Evolutionary conservation across 768 basidiomycete genomes (phyloP).

Genomic region (Pisolithus albus): DNA sequence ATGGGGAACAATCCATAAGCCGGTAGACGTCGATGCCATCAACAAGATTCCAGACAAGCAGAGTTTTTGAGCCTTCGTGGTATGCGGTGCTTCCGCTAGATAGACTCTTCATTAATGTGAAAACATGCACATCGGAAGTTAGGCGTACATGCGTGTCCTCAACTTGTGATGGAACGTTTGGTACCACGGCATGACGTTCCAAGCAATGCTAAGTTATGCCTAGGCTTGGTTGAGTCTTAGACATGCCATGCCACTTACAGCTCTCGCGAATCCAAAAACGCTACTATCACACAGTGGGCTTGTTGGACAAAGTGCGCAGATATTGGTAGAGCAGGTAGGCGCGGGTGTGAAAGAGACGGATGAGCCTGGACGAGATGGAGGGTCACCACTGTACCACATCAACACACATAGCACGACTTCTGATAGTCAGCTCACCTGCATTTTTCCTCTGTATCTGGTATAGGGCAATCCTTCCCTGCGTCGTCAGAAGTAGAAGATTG

Average conservation of each 20-base stretch:
- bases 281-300: not conserved
- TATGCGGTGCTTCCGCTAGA: not conserved
- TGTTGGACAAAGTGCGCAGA: too few relatives aligned
- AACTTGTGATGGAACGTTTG: not conserved
- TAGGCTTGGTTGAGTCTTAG: too few relatives aligned
- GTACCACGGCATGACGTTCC: slow-evolving; percentile 2
- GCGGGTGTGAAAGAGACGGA: too few relatives aligned
- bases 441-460: not conserved
- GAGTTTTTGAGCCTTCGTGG: not conserved
- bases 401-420: not conserved
- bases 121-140: not conserved
- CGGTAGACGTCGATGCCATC: not conserved
- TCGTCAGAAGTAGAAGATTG: not conserved
- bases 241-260: not conserved
- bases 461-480: not conserved
- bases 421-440: too few relatives aligned
- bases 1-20: not conserved
- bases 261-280: not conserved
- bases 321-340: too few relatives aligned
- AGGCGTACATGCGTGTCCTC: not conserved
- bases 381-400: not conserved
- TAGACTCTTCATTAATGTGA: too few relatives aligned
- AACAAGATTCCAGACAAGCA: slow-evolving; percentile 2
- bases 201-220: not conserved
- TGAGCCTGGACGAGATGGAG: too few relatives aligned